phyloP scores from a whole-genome alignment of 768 basidiomycete species.

The Plicaturopsis crispa region DNA sequence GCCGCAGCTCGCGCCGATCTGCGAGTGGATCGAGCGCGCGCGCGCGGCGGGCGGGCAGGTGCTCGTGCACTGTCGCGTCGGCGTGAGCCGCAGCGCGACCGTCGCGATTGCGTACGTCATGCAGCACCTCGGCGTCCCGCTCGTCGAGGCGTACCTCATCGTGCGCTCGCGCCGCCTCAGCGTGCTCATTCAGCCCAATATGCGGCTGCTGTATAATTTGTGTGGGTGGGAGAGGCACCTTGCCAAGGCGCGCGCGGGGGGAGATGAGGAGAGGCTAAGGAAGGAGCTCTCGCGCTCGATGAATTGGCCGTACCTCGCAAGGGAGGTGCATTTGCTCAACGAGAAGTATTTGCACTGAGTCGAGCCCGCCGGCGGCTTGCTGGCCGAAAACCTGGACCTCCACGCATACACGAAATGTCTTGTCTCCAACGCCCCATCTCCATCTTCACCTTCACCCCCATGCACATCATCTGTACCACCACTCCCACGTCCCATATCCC shows the following conservation, averaged over 20 bases:
- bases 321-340: conserved; percentile 79
- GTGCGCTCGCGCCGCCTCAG: conserved; percentile 85
- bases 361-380: too few relatives aligned
- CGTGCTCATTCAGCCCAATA: conserved; percentile 91
- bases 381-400: too few relatives aligned
- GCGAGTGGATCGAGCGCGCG: conserved; percentile 90
- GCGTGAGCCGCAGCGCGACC: conserved; percentile 91
- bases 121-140: conserved; percentile 78
- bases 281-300: conserved; percentile 60
- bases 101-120: conserved; percentile 97
- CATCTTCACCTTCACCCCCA: too few relatives aligned
- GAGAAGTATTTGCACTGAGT: conserved; percentile 65
- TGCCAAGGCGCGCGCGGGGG: conserved; percentile 64
- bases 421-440: too few relatives aligned
- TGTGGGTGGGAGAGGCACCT: conserved; percentile 92
- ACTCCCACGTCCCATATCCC: too few relatives aligned
- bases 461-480: too few relatives aligned
- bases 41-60: conserved; percentile 79
- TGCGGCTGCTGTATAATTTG: conserved; percentile 91
- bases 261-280: conserved; percentile 39
- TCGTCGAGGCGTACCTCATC: conserved; percentile 91
- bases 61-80: conserved; percentile 97
- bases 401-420: too few relatives aligned
- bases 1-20: conserved; percentile 81
- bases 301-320: conserved; percentile 80